Conservation (phyloP, 441 rosid genomes). For the Sinapis alba region DNA sequence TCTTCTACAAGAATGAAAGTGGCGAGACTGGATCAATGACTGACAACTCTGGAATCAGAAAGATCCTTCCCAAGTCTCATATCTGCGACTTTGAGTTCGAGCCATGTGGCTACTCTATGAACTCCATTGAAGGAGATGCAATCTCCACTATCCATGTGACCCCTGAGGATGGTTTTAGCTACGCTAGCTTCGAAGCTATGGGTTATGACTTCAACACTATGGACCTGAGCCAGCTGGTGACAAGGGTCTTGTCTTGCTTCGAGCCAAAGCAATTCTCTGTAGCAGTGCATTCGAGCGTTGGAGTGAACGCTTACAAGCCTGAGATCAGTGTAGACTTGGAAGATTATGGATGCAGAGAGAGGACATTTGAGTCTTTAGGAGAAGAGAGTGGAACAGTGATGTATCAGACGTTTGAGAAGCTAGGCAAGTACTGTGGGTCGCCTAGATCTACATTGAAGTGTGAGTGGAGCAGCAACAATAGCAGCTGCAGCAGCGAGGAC, state of each 20-base stretch:
- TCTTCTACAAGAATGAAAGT: slow-evolving; percentile 40
- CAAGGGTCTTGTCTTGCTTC: slow-evolving; percentile 44
- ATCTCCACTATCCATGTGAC: slow-evolving; percentile 48
- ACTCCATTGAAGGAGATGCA: slow-evolving; percentile 43
- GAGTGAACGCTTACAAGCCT: slow-evolving; percentile 23
- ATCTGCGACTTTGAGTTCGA: slow-evolving; percentile 48
- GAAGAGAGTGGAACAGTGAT: slow-evolving; percentile 39
- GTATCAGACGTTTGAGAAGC: slow-evolving; percentile 42
- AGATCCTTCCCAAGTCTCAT: slow-evolving; percentile 39
- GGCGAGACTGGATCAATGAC: slow-evolving; percentile 38
- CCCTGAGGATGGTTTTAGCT: slow-evolving; percentile 49
- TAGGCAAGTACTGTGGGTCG: slow-evolving; percentile 36
- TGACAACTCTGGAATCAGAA: slow-evolving; percentile 43
- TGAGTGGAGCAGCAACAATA: slow-evolving; percentile 40
- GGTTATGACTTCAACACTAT: slow-evolving; percentile 42
- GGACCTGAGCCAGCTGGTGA: slow-evolving; percentile 36
- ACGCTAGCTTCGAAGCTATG: slow-evolving; percentile 47
- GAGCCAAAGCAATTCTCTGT: slow-evolving; percentile 47
- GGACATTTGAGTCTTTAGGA: slow-evolving; percentile 39
- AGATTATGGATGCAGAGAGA: slow-evolving; percentile 37
- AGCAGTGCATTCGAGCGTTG: slow-evolving; percentile 37
- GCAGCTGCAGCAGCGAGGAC: slow-evolving; percentile 46
- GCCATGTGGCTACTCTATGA: slow-evolving; percentile 50
- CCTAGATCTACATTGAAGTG: slow-evolving; percentile 44
- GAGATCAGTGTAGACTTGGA: slow-evolving; percentile 34